phyloP scores from a whole-genome alignment of 2,329 filamentous ascomycete species.

The Sporothrix protearum region DNA sequence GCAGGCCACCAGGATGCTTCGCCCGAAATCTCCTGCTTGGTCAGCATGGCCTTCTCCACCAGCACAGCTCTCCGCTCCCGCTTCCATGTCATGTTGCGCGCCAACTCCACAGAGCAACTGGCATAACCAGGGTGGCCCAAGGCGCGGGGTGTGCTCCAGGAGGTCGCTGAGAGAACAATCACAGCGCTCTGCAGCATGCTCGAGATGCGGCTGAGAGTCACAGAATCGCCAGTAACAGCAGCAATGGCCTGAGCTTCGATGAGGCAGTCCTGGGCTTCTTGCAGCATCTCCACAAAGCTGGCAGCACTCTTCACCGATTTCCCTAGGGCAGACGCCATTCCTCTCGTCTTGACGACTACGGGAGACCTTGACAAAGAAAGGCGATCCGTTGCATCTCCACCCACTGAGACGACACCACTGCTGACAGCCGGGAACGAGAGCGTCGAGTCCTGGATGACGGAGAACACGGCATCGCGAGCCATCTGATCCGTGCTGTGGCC shows the following conservation, averaged over 20 bases:
- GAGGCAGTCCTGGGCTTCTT: constrained; percentile 63
- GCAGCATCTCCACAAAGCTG: constrained; percentile 57
- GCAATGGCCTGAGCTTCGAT: constrained; percentile 60
- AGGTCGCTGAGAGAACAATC: constrained; percentile 62
- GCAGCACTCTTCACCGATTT: constrained; percentile 33
- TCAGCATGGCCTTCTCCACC: constrained; percentile 44
- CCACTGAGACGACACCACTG: constrained; percentile 28
- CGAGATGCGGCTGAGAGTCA: constrained; percentile 61
- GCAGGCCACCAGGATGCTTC: constrained; percentile 29
- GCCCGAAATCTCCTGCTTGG: constrained; percentile 32
- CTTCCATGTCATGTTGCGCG: constrained; percentile 64
- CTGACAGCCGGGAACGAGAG: constrained; percentile 75
- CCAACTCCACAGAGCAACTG: constrained; percentile 64
- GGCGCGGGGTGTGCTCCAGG: constrained; percentile 44
- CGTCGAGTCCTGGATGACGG: constrained; percentile 86
- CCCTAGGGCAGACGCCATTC: constrained; percentile 23
- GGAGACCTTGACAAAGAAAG: constrained; percentile 38
- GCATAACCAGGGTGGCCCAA: constrained; percentile 54
- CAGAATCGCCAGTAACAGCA: constrained; percentile 52
- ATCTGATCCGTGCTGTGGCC: constrained; percentile 69
- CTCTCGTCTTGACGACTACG: constrained; percentile 35
- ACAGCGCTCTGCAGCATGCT: constrained; percentile 62
- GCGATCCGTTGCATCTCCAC: constrained; percentile 42
- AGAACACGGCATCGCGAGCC: constrained; percentile 77
- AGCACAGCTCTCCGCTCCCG: constrained; percentile 58